These are phyloP conservation scores for Oryza glaberrima DNA, from an alignment of 176 grass and related monocot species.

Conservation along the genomic window DNA sequence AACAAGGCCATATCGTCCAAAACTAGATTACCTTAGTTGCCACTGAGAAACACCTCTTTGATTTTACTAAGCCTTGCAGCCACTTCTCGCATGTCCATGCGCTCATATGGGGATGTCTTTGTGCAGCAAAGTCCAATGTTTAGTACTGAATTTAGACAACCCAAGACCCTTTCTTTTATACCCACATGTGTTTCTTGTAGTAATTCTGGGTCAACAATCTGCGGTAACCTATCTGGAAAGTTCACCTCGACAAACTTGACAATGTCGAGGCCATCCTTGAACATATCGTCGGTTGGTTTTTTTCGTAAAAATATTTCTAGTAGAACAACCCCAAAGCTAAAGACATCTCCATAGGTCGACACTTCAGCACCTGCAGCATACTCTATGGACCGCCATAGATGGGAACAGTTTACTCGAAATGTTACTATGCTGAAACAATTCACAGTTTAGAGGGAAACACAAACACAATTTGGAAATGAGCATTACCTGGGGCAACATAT, in stretches of 20 bases:
- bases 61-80: neutral
- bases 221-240: neutral
- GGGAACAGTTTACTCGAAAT: neutral
- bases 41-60: too few relatives aligned
- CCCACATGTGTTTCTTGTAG: neutral
- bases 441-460: neutral
- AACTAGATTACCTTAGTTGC: too few relatives aligned
- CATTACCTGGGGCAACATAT: slow-evolving; percentile 43
- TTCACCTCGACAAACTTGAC: neutral
- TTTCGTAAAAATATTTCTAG: slow-evolving; percentile 10
- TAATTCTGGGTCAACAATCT: slow-evolving; percentile 4
- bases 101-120: neutral
- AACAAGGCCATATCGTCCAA: too few relatives aligned
- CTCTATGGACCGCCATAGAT: neutral
- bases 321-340: slow-evolving; percentile 26
- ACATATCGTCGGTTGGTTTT: slow-evolving; percentile 25
- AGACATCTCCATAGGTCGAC: neutral
- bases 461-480: too few relatives aligned
- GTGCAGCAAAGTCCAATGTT: neutral
- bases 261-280: slow-evolving; percentile 24
- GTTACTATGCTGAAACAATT: too few relatives aligned
- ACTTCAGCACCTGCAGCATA: neutral
- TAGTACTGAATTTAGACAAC: neutral
- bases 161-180: neutral
- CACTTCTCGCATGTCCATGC: neutral